Conservation (phyloP, 495 filamentous ascomycete species). For the Aspergillus sclerotioniger region DNA sequence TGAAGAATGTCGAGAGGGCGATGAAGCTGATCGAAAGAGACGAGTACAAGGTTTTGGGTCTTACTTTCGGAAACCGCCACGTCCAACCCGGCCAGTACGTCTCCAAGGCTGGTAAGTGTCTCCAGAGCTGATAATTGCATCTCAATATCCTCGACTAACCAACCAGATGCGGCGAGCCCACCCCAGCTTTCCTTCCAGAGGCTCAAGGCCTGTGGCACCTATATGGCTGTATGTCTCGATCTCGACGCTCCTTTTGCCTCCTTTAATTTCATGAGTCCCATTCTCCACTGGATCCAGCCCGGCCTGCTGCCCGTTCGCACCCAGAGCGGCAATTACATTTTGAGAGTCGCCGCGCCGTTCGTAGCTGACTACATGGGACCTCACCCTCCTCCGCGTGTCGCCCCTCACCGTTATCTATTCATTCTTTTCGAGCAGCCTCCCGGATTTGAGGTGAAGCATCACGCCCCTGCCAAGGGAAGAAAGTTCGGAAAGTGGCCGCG, state of each 20-base stretch:
- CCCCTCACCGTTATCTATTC: constrained; percentile 57
- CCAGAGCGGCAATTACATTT: constrained; percentile 12
- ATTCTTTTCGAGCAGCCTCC: constrained; percentile 57
- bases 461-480: constrained; percentile 42
- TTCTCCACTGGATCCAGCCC: constrained; percentile 52
- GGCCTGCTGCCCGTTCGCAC: constrained; percentile 30
- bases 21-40: constrained; percentile 35
- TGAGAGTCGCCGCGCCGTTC: constrained; percentile 26
- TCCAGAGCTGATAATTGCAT: background rate
- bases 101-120: constrained; percentile 27
- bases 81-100: constrained; percentile 32
- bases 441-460: constrained; percentile 42
- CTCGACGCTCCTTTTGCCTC: constrained; percentile 54
- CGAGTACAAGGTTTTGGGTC: constrained; percentile 30
- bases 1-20: constrained; percentile 27
- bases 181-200: constrained; percentile 29
- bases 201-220: constrained; percentile 26
- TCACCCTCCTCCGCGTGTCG: constrained; percentile 47
- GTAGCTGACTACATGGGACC: constrained; percentile 51
- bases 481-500: constrained; percentile 38
- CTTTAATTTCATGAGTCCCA: constrained; percentile 36
- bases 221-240: constrained; percentile 49
- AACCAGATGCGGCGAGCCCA: constrained; percentile 30
- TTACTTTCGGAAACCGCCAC: constrained; percentile 26
- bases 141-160: background rate